Base-by-base conservation (phyloP, 768 basidiomycete species). In the Tubosaeta sp. region DNA sequence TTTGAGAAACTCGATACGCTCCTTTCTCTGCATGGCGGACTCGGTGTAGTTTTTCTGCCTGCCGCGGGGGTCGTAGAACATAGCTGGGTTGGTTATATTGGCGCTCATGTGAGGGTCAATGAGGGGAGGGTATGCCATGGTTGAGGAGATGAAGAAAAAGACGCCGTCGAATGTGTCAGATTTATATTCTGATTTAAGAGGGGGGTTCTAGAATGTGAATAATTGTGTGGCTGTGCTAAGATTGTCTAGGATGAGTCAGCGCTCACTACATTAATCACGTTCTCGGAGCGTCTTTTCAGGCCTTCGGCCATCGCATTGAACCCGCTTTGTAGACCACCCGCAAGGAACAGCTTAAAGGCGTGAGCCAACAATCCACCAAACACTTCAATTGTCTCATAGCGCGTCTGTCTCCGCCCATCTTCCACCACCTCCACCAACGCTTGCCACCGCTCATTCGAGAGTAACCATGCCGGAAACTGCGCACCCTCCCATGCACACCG, bases 361-460 rank as follows among this genome's bases (percentile, higher is more conserved):
- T 84, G 82, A 34, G 84, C 84, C 11, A 79, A 49, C 2, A 77
- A 16, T 0, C 85, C 85, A 16, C 66, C 65, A 47, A 86, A 88
- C 27, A 80, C 81, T 60, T 85, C 84, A 9, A 75, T 66, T 6
- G 78, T 80, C 65, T 88, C 84, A 55, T 89, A 89, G 44, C 73
- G 76, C 27, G 84, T 86, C 58, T 79, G 76, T 29, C 43, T 65
- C 10, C 50, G 59, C 34, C 76, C 80, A 1, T 71, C 74, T 37
- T 73, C 78, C 9, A 76, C 71, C 29, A 71, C 77, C 39, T 64
- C 69, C 27, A 63, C 65, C 48, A 89, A 63, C 51, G 71, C 72
- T 65, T 89, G 86, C 85, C 85, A 88, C 14, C 87, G 75, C 53
- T 81, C 79, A 3, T 79, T 68, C 27, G 56, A 52, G 27, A 88